Evolutionary conservation across 2,329 filamentous ascomycete species (phyloP).

Genomic region (Phialophora expanda): DNA sequence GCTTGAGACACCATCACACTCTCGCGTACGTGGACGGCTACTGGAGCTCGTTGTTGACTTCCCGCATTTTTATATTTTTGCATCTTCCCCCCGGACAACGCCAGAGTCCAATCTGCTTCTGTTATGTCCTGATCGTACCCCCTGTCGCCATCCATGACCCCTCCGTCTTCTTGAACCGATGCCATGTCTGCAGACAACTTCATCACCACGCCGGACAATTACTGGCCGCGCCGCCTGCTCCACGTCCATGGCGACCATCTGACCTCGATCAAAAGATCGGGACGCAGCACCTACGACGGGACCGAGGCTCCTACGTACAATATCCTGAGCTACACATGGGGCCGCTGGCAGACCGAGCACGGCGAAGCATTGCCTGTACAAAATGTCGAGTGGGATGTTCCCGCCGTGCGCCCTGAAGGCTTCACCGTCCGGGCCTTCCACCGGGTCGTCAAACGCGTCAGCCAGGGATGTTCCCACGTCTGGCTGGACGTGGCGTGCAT

Average conservation of each 20-base stretch:
- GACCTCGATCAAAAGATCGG: not conserved
- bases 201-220: not conserved
- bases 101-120: not conserved
- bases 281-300: not conserved
- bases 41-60: not conserved
- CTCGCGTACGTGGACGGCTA: not conserved
- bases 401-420: not conserved
- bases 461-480: not conserved
- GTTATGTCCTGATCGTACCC: not conserved
- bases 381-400: not conserved
- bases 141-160: not conserved
- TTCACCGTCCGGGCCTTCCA: conserved; percentile 1
- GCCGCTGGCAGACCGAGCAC: not conserved
- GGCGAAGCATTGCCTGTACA: not conserved
- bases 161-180: not conserved
- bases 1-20: too few species aligned
- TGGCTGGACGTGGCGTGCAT: conserved; percentile 7
- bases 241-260: not conserved
- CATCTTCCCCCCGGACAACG: not conserved
- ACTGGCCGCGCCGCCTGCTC: not conserved
- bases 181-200: conserved; percentile 5
- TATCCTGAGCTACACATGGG: conserved; percentile 5
- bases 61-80: not conserved
- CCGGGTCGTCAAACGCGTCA: not conserved
- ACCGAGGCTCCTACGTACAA: conserved; percentile 4